These are phyloP conservation scores for Tilletia indica DNA, from an alignment of 1,284 basidiomycete genomes.

Conservation along the genomic window DNA sequence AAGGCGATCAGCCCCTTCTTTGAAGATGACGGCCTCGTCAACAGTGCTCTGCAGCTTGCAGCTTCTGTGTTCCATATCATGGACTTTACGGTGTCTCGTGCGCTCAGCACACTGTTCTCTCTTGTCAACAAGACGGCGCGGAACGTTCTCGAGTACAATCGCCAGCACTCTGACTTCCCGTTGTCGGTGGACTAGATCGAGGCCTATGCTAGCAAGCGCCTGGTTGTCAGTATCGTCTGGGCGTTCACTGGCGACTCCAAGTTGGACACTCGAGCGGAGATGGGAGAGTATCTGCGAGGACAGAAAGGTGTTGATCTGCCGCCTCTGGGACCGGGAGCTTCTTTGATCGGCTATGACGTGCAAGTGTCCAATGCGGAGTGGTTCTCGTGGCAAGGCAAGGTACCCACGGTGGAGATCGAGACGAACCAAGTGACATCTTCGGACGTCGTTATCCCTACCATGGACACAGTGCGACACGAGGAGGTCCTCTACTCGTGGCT, in stretches of 20 bases:
- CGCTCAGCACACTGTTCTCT: slow-evolving; percentile 92
- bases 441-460: slow-evolving; percentile 95
- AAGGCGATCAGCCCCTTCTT: slow-evolving; percentile 61
- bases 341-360: slow-evolving; percentile 94
- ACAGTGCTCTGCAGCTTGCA: slow-evolving; percentile 74
- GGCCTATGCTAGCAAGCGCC: slow-evolving; percentile 83
- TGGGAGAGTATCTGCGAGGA: slow-evolving; percentile 82
- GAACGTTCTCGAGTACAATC: slow-evolving; percentile 91
- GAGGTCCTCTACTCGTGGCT: slow-evolving; percentile 98
- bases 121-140: slow-evolving; percentile 93
- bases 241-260: slow-evolving; percentile 95
- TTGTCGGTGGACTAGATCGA: slow-evolving; percentile 78
- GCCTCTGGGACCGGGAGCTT: slow-evolving; percentile 67
- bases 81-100: slow-evolving; percentile 91
- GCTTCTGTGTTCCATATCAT: slow-evolving; percentile 90
- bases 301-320: slow-evolving; percentile 89
- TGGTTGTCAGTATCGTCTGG: slow-evolving; percentile 92
- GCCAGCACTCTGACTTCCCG: slow-evolving; percentile 92
- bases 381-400: slow-evolving; percentile 77
- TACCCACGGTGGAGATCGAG: slow-evolving; percentile 94
- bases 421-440: slow-evolving; percentile 91
- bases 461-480: slow-evolving; percentile 98
- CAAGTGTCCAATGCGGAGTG: slow-evolving; percentile 72
- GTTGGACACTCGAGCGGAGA: slow-evolving; percentile 79
- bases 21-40: slow-evolving; percentile 71